These are phyloP conservation scores for Ceratobasidium papillatum DNA, from an alignment of 1,284 basidiomycete genomes.

Conservation along the genomic window DNA sequence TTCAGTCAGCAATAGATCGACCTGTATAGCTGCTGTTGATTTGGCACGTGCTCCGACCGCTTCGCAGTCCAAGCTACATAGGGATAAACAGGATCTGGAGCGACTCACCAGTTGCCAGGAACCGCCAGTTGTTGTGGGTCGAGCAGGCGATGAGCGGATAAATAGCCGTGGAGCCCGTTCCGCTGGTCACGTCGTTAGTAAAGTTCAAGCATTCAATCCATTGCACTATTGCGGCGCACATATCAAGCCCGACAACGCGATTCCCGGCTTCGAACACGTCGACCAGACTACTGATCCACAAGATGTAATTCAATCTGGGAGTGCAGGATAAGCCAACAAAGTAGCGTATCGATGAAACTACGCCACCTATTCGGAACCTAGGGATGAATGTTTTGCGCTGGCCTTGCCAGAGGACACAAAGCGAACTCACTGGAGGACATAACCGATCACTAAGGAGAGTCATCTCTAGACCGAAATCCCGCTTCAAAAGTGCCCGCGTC, in stretches of 20 bases:
- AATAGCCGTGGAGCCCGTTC: conserved; percentile 90
- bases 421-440: conserved; percentile 78
- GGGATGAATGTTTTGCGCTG: background rate
- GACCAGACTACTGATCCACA: conserved; percentile 74
- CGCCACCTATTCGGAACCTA: conserved; percentile 71
- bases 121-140: conserved; percentile 63
- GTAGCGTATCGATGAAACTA: background rate
- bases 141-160: conserved; percentile 83
- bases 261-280: conserved; percentile 42
- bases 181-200: conserved; percentile 59
- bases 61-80: background rate
- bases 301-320: conserved; percentile 76
- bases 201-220: background rate
- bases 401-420: background rate
- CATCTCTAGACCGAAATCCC: conserved; percentile 75
- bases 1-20: background rate
- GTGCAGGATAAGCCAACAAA: background rate
- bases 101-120: conserved; percentile 74
- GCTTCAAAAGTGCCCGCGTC: conserved; percentile 76
- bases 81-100: background rate
- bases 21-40: background rate
- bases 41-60: background rate
- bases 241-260: conserved; percentile 56
- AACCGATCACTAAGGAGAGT: conserved; percentile 73
- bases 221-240: conserved; percentile 51